Conservation (phyloP, 2,329 filamentous ascomycete species). For the Fusarium equiseti region DNA sequence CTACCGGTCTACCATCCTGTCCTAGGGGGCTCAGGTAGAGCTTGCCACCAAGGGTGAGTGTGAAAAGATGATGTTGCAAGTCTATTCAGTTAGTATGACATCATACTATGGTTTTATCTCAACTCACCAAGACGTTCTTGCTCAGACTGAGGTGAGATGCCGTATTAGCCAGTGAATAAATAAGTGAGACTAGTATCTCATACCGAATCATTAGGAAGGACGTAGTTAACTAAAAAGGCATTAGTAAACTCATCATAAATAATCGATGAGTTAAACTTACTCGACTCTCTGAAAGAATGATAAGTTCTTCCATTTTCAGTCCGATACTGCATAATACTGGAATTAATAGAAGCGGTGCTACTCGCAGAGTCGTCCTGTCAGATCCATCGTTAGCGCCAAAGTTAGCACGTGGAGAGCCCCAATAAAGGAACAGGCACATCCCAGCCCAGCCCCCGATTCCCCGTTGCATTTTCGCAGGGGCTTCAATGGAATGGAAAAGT, state of each 20-base stretch:
- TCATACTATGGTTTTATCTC: accelerated
- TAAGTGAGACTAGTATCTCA: background rate
- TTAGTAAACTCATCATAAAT: background rate
- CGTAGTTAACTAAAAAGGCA: conserved; percentile 41
- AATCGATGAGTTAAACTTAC: conserved; percentile 27
- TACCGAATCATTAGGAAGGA: conserved; percentile 50
- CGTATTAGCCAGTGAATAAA: conserved; percentile 23
- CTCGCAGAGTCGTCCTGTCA: conserved; percentile 45
- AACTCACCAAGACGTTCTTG: conserved; percentile 49
- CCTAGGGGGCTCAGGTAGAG: conserved; percentile 47
- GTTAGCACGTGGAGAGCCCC: background rate
- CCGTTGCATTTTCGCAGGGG: background rate
- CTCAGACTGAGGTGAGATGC: conserved; percentile 39
- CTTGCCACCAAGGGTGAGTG: conserved; percentile 50
- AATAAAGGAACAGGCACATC: background rate
- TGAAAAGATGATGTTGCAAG: conserved; percentile 54
- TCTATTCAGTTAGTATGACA: conserved; percentile 31
- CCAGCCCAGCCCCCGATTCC: background rate
- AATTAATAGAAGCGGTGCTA: conserved; percentile 51
- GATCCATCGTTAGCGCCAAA: background rate
- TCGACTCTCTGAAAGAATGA: conserved; percentile 50
- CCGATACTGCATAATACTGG: conserved; percentile 54
- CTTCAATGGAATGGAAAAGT: background rate
- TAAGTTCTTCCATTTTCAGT: conserved; percentile 56
- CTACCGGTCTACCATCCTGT: conserved; percentile 33